Evolutionary conservation across 2,329 filamentous ascomycete genomes (phyloP).

Genomic region (Tricladium varicosporioides): DNA sequence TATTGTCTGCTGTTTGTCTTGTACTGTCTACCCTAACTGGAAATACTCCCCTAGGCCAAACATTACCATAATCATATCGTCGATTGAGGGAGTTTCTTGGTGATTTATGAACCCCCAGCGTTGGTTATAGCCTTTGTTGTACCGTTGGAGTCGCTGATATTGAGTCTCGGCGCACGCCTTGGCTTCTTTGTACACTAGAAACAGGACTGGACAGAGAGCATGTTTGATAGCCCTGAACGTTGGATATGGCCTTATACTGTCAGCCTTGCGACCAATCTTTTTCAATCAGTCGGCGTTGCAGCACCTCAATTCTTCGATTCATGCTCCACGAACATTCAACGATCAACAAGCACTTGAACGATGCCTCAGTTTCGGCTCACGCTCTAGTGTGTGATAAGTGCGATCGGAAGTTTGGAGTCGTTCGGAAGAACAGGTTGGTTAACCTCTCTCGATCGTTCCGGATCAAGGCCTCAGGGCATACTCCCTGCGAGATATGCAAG

Average conservation of each 20-base stretch:
- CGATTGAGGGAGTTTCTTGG: no score
- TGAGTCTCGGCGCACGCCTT: background rate
- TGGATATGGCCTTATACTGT: background rate
- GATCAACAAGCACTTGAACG: background rate
- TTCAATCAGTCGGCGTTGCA: background rate
- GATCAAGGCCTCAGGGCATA: background rate
- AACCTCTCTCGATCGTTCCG: background rate
- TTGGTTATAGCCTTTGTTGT: background rate
- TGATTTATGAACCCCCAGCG: no score
- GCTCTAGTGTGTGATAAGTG: background rate
- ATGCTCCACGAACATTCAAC: background rate
- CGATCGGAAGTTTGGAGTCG: background rate
- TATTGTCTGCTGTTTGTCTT: no score
- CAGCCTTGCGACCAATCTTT: background rate
- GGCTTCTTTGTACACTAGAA: background rate
- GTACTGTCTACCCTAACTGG: no score
- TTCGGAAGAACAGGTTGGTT: slow-evolving; percentile 10
- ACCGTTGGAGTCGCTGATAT: background rate
- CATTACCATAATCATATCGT: no score
- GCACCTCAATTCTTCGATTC: background rate
- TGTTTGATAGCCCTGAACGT: background rate
- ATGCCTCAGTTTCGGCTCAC: background rate
- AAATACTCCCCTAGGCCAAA: no score
- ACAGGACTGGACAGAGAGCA: background rate
- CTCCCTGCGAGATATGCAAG: slow-evolving; percentile 22